Base-by-base conservation (phyloP, 1,284 basidiomycete genomes). In the Wolfiporia cocos region DNA sequence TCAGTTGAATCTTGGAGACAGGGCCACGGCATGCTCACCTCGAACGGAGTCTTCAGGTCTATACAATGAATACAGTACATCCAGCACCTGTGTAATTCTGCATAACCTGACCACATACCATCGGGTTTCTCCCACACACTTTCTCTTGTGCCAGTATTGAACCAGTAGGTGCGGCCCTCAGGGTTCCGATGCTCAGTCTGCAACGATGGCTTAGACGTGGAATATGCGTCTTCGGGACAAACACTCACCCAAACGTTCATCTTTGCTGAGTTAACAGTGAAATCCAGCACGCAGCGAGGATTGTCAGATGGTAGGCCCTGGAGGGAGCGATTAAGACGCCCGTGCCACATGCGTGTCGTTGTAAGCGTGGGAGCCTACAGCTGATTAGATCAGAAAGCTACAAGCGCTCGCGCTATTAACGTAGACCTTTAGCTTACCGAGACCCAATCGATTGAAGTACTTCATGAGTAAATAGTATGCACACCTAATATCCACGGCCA, bases 81-180 rank as follows among this genome's bases (percentile, higher is more conserved):
- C 29, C 21, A 24, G 3, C 4, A 22, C n/a, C 23, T 30, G 14
- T n/a, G 22, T 15, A 32, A 36, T 33, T 31, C 14, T 20, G 20
- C 9, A 14, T 9, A 7, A 10, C 19, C 15, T 23, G 41, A 15
- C 19, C 11, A 6, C 57, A 65, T 17, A 86, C 85, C 86, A 63
- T 90, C 87, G 51, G 86, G 87, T 56, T 90, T 90, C 65, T 90
- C 86, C 86, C 86, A 90, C 46, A 90, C 87, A 62, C 86, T 90
- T 56, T 86, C 82, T 51, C 77, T 75, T 1, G 78, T 81, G 10
- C 66, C 70, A 0, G 85, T 82, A 55, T 90, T 89, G 66, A 88
- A 91, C 88, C 87, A 91, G 52, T 91, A 91, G 0, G 86, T 88
- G 7, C 87, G 74, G 21, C 88, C 88, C 58, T 90, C 87, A 5